Evolutionary conservation across 768 basidiomycete species (phyloP), one percentile per base, ranked within the genome.

Genomic region (Naganishia antarctica): DNA sequence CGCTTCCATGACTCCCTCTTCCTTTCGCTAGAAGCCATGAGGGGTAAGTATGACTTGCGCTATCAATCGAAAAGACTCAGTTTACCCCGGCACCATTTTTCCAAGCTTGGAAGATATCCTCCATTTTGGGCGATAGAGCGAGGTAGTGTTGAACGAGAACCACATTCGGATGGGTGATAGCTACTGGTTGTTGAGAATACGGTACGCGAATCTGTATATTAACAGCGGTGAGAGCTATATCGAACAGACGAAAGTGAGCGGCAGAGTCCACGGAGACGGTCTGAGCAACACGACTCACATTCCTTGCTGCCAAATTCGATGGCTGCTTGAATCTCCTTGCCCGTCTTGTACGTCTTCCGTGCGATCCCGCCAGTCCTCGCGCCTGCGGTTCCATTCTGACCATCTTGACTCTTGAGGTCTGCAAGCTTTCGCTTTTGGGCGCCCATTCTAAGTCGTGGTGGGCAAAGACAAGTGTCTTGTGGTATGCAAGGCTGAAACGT

Each of bases 131-230:
- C 2, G 74, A 75, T 3, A 69, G 58, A 26, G 72, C 72, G 18
- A 75, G 66, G 64, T 77, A 77, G 60, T 77, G 72, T 61, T 77
- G 76, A 0, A 74, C 45, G 26, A 77, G 64, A 11, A 74, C 65
- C 26, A 77, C 73, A 9, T 70, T 68, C 0, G 70, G 68, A 53
- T 77, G 70, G 8, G 66, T 67, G 60, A 77, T 73, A 16, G 72
- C 47, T 12, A 77, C 50, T 0, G 76, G 73, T 7, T 74, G 68
- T 13, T 66, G 31, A 3, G 76, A 75, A 45, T 72, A 51, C 0
- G 70, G 66, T 5, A 73, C 69, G 29, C 66, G 62, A 16, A 77
- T 73, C 62, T 77, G 76, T 63, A 73, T 71, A 44, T 73, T 66
- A 23, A 77, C 69, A 6, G 74, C 67, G 13, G 71, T 68, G 21